phyloP scores from a whole-genome alignment of 164 flowering plant species.

The Liquidambar formosana region DNA sequence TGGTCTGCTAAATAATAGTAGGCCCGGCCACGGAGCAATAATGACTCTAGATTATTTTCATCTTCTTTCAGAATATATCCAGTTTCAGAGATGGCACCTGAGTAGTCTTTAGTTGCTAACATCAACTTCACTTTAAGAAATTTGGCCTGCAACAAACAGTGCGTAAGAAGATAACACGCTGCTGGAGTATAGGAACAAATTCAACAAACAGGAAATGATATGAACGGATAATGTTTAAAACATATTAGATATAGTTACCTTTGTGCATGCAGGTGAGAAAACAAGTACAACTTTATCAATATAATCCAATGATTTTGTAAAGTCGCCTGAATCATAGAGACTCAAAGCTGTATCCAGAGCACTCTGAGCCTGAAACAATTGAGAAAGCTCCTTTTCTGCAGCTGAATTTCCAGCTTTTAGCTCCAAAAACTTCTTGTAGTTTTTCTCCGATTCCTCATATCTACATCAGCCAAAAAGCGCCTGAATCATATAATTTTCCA shows the following conservation, averaged over 20 bases:
- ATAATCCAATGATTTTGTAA: conserved; percentile 69
- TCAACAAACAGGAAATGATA: not conserved
- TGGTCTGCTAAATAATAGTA: conserved; percentile 96
- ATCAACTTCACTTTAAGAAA: conserved; percentile 70
- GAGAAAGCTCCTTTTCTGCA: conserved; percentile 91
- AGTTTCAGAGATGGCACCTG: conserved; percentile 72
- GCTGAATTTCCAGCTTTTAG: conserved; percentile 69
- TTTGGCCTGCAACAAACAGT: conserved; percentile 64
- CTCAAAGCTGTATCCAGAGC: conserved; percentile 64
- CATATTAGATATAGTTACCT: conserved; percentile 42
- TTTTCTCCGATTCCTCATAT: conserved; percentile 86
- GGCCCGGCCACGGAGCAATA: conserved; percentile 90
- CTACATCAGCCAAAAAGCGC: conserved; percentile 69
- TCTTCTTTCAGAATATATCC: conserved; percentile 91
- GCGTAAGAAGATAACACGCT: not conserved
- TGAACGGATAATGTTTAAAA: not conserved
- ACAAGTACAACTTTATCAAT: conserved; percentile 91
- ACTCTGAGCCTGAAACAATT: conserved; percentile 70
- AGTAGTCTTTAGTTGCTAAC: conserved; percentile 71
- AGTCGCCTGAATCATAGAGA: conserved; percentile 69
- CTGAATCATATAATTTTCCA: conserved; percentile 47
- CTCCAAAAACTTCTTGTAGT: conserved; percentile 73
- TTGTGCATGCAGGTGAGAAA: conserved; percentile 84
- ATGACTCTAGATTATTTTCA: conserved; percentile 84
- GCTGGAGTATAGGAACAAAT: not conserved